Evolutionary conservation across 2,329 filamentous ascomycete genomes (phyloP).

Genomic region (Talaromyces islandicus): DNA sequence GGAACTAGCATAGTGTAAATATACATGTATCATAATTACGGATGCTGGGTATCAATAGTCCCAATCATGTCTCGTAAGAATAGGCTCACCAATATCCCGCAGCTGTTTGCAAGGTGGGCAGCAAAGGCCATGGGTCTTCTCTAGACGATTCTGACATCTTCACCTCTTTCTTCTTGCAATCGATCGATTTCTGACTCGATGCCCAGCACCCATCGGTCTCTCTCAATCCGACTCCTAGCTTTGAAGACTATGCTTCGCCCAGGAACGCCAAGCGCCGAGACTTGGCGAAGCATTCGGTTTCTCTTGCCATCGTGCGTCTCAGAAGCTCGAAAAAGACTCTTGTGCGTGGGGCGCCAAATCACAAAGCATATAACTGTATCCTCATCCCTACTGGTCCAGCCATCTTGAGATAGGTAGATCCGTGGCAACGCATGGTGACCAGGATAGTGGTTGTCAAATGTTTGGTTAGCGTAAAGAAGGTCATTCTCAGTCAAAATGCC

Average conservation of each 20-base stretch:
- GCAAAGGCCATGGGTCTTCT: background rate
- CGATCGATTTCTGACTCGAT: constrained; percentile 63
- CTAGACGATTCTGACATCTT: constrained; percentile 45
- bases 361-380: constrained; percentile 63
- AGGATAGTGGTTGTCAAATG: constrained; percentile 58
- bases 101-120: background rate
- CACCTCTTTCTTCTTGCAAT: constrained; percentile 39
- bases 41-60: background rate
- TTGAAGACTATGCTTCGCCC: constrained; percentile 62
- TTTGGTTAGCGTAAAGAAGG: constrained; percentile 58
- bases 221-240: constrained; percentile 57
- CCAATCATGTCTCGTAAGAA: background rate
- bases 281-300: constrained; percentile 48
- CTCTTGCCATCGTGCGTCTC: constrained; percentile 34
- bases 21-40: constrained; percentile 16
- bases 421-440: constrained; percentile 55
- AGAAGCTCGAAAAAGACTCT: constrained; percentile 49
- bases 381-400: constrained; percentile 58
- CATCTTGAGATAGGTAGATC: constrained; percentile 53
- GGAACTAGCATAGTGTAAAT: constrained; percentile 8
- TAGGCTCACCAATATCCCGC: background rate
- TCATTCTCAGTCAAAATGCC: constrained; percentile 58
- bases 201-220: constrained; percentile 63
- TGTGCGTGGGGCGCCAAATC: constrained; percentile 57
- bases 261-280: constrained; percentile 55